phyloP scores from a whole-genome alignment of 1,284 basidiomycete genomes.

The Microstroma glucosiphilum region DNA sequence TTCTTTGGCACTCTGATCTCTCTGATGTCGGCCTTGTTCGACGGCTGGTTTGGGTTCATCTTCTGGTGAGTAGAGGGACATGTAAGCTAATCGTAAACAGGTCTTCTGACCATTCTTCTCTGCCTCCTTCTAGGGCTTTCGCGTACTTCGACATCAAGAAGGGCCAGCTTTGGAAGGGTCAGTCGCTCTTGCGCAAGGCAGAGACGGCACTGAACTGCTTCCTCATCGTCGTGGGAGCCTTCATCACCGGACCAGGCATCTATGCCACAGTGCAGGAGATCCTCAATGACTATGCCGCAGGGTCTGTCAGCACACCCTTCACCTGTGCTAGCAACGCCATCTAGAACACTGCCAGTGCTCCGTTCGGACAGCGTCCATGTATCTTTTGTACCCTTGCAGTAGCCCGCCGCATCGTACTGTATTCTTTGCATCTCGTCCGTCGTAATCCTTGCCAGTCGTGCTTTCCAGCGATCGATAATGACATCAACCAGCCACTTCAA shows the following conservation, averaged over 20 bases:
- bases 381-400: too few relatives aligned
- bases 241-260: slow-evolving; percentile 55
- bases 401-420: too few relatives aligned
- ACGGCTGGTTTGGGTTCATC: slow-evolving; percentile 52
- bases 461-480: too few relatives aligned
- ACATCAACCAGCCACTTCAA: too few relatives aligned
- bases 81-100: not conserved
- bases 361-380: too few relatives aligned
- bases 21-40: slow-evolving; percentile 52
- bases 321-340: slow-evolving; percentile 20
- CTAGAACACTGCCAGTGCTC: not conserved
- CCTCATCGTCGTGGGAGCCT: slow-evolving; percentile 48
- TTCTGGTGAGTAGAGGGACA: slow-evolving; percentile 46
- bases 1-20: slow-evolving; percentile 55
- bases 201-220: slow-evolving; percentile 51
- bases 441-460: too few relatives aligned
- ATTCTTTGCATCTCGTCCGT: too few relatives aligned
- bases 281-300: slow-evolving; percentile 50
- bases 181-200: slow-evolving; percentile 22
- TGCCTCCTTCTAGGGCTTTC: too few relatives aligned
- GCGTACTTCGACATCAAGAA: slow-evolving; percentile 54
- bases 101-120: too few relatives aligned
- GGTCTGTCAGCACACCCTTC: slow-evolving; percentile 33
- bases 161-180: slow-evolving; percentile 41
- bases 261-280: slow-evolving; percentile 54